Percentiles rank a stretch among this genome's conserved stretches.
These are phyloP conservation scores for Lachancea thermotolerans DNA, from an alignment of 805 yeast species.

Conservation along the genomic window DNA sequence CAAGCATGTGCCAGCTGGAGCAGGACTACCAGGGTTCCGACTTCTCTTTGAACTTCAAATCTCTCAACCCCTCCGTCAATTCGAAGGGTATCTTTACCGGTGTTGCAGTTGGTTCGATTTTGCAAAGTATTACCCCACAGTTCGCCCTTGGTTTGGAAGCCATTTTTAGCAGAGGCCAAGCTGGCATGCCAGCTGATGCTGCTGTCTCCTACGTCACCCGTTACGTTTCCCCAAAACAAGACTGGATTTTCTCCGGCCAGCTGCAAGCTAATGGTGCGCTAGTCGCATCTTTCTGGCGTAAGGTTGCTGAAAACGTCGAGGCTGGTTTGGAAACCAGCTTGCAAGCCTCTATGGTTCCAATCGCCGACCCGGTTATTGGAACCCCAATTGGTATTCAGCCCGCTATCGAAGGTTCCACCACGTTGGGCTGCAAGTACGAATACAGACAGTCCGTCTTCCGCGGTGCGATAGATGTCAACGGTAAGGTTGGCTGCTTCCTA, in stretches of 20 bases:
- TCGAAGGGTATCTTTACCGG: conserved; percentile 71
- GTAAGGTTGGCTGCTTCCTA: conserved; percentile 84
- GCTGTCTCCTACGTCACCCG: conserved; percentile 87
- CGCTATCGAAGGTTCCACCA: conserved; percentile 82
- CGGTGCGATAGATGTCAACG: conserved; percentile 86
- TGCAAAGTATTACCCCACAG: conserved; percentile 81
- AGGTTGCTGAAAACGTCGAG: conserved; percentile 85
- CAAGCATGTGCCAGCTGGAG: conserved; percentile 90
- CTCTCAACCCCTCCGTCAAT: conserved; percentile 78
- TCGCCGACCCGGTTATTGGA: conserved; percentile 68
- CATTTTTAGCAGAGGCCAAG: conserved; percentile 67
- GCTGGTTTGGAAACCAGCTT: conserved; percentile 87
- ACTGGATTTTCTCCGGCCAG: conserved; percentile 93
- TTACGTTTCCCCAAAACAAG: conserved; percentile 59
- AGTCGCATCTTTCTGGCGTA: conserved; percentile 88
- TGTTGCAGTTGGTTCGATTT: conserved; percentile 82
- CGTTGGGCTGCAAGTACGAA: conserved; percentile 95
- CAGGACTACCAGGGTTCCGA: conserved; percentile 91
- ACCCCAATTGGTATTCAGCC: conserved; percentile 78
- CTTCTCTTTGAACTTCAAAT: conserved; percentile 80
- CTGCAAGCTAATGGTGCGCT: conserved; percentile 88
- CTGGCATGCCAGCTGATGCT: conserved; percentile 79
- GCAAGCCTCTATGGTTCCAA: conserved; percentile 68
- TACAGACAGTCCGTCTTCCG: conserved; percentile 94
- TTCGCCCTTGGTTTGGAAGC: conserved; percentile 90